Percentiles rank a stretch among this genome's conserved stretches.
These are phyloP conservation scores for Craterostigma plantagineum DNA, from an alignment of 257 asterid genomes.

Conservation along the genomic window DNA sequence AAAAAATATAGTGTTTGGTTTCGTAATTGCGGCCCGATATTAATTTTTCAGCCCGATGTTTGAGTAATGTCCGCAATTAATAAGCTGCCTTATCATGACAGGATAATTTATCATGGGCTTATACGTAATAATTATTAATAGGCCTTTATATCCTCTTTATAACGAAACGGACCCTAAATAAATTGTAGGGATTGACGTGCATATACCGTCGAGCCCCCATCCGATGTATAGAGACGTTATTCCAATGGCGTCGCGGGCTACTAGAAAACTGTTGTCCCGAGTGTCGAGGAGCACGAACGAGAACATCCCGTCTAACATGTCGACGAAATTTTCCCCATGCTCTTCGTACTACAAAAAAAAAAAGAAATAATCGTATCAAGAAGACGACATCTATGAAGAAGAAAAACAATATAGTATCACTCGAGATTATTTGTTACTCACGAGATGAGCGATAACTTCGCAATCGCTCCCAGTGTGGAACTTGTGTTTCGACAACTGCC, in stretches of 20 bases:
- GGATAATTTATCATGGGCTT: too few relatives aligned
- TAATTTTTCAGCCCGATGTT: too few relatives aligned
- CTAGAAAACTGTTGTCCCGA: slow-evolving; percentile 71
- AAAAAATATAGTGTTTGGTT: too few relatives aligned
- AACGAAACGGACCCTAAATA: too few relatives aligned
- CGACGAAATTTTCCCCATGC: slow-evolving; percentile 67
- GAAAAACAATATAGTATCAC: neutral
- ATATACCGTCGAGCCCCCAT: slow-evolving; percentile 90
- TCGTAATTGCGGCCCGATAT: too few relatives aligned
- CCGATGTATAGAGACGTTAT: slow-evolving; percentile 86
- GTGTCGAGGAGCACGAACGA: slow-evolving; percentile 81
- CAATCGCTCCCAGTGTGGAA: slow-evolving; percentile 85
- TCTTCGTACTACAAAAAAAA: slow-evolving; percentile 58
- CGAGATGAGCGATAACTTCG: slow-evolving; percentile 95
- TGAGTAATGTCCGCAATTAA: too few relatives aligned
- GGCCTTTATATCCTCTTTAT: too few relatives aligned
- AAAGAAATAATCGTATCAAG: neutral
- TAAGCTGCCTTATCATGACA: too few relatives aligned
- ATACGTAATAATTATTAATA: too few relatives aligned
- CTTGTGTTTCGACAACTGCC: slow-evolving; percentile 49
- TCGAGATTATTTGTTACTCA: slow-evolving; percentile 31
- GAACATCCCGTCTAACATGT: slow-evolving; percentile 92
- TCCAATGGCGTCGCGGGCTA: slow-evolving; percentile 89
- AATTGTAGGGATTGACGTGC: too few relatives aligned
- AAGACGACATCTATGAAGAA: slow-evolving; percentile 1